A percentile compares a stretch with the other conserved stretches of the same genome.
Evolutionary conservation across 2,329 filamentous ascomycete genomes (phyloP).

Genomic region (Apiospora koreana): DNA sequence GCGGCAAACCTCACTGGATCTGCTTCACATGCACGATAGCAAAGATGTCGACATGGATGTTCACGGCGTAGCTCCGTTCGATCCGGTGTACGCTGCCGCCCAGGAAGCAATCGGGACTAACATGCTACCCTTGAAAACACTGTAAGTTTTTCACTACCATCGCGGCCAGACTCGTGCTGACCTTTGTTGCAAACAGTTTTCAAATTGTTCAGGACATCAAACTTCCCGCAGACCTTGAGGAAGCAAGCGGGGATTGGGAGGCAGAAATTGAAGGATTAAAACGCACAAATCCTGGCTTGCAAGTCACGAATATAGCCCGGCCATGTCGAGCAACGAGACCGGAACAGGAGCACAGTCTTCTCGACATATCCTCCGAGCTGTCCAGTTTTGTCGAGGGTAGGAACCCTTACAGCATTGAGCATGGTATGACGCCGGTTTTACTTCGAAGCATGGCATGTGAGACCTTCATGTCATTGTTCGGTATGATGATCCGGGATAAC

Average conservation of each 20-base stretch:
- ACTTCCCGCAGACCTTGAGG: conserved; percentile 17
- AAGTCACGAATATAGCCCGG: conserved; percentile 20
- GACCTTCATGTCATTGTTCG: conserved; percentile 28
- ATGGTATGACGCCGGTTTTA: conserved; percentile 15
- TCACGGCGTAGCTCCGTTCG: conserved; percentile 15
- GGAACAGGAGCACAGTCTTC: conserved; percentile 18
- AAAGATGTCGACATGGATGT: conserved; percentile 10
- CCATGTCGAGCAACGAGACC: conserved; percentile 16
- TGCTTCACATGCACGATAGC: neutral
- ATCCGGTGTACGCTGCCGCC: conserved; percentile 13
- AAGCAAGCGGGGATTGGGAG: conserved; percentile 25
- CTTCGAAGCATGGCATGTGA: conserved; percentile 29
- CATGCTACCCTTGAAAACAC: conserved; percentile 21
- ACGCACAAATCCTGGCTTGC: conserved; percentile 21
- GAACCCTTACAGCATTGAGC: conserved; percentile 14
- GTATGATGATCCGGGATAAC: conserved; percentile 22
- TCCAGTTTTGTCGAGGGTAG: conserved; percentile 13
- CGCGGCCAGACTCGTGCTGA: neutral
- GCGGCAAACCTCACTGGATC: neutral
- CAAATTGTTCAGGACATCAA: conserved; percentile 14
- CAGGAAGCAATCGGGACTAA: conserved; percentile 13
- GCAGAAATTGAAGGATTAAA: conserved; percentile 26
- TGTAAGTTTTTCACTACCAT: conserved; percentile 22
- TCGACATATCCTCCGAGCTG: conserved; percentile 24
- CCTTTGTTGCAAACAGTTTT: conserved; percentile 4